These are phyloP conservation scores for Camptophora hylomeconis DNA, from an alignment of 2,329 filamentous ascomycete species.

Conservation along the genomic window DNA sequence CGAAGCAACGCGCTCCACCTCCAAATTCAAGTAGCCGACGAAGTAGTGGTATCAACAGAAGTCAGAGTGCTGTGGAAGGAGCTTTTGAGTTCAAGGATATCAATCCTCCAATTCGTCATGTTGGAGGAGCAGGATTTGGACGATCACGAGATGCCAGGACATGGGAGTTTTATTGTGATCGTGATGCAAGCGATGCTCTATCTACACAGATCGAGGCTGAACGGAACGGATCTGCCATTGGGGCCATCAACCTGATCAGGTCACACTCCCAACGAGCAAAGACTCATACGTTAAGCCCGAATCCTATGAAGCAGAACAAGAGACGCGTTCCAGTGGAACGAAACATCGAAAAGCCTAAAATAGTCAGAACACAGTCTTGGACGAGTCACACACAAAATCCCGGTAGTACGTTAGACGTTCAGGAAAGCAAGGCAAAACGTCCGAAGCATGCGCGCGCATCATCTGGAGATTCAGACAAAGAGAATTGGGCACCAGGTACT, in stretches of 20 bases:
- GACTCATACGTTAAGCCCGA: slow-evolving; percentile 23
- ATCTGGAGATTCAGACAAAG: slow-evolving; percentile 79
- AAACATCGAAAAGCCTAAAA: slow-evolving; percentile 63
- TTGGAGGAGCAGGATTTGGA: slow-evolving; percentile 17
- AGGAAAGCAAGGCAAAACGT: slow-evolving; percentile 14
- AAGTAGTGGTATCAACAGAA: slow-evolving; percentile 36
- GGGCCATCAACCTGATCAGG: slow-evolving; percentile 68
- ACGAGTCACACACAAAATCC: slow-evolving; percentile 38
- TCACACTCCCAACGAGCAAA: slow-evolving; percentile 47
- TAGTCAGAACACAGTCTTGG: slow-evolving; percentile 46
- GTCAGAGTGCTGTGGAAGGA: slow-evolving; percentile 11
- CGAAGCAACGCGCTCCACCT: slow-evolving; percentile 36
- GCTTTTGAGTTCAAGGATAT: slow-evolving; percentile 9
- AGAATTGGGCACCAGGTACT: slow-evolving; percentile 61
- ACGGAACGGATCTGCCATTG: slow-evolving; percentile 62
- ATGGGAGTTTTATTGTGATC: slow-evolving; percentile 76
- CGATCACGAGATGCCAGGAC: slow-evolving; percentile 2
- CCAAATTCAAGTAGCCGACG: slow-evolving; percentile 26
- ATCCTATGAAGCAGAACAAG: slow-evolving; percentile 34
- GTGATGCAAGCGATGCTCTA: slow-evolving; percentile 63
- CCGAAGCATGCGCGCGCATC: slow-evolving; percentile 29
- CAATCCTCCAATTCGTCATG: slow-evolving; percentile 2
- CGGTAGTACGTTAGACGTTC: slow-evolving; percentile 35
- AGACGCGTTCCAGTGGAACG: slow-evolving; percentile 11
- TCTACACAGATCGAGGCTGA: slow-evolving; percentile 73